Evolutionary conservation across 441 rosid species (phyloP), one percentile per base, ranked within the genome.

Genomic region (Pelargonium fulgidum): DNA sequence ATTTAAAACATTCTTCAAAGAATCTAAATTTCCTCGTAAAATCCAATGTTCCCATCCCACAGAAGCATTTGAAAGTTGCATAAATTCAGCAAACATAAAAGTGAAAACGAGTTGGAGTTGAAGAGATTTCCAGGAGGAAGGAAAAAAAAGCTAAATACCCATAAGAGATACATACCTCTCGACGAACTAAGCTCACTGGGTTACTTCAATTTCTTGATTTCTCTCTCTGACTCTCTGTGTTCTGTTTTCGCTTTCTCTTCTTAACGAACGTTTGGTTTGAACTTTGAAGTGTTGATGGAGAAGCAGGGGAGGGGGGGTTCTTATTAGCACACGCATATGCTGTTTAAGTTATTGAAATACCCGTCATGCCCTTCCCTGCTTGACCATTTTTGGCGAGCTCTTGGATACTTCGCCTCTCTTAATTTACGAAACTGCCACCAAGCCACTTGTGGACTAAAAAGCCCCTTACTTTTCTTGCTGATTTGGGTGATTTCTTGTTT

Each of bases 281-380:
- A n/a, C n/a, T n/a, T n/a, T n/a, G 72, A 22, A 22, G 24, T 22
- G 24, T 22, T 22, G 24, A 22, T 22, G 24, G 24, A 22, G 24
- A 22, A 22, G 24, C 24, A 22, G 24, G 24, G 24, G 24, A 22
- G 24, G 24, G 24, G 24, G 24, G 24, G n/a, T 22, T 22, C 24
- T 22, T 22, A 22, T 22, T 22, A 22, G 24, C 24, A 22, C 1
- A 22, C 24, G 24, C 24, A 22, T 22, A 22, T 22, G 1, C 24
- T 22, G 1, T 69, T 63, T 29, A 63, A 7, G 54, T 62, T 76
- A 68, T 61, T 0, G 52, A 44, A 81, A 69, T 78, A 0, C 74
- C 84, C 0, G 12, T 33, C 56, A 2, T 75, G 13, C 71, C 80
- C 83, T 0, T 67, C 24, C 24, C 24, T 22, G 24, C 24, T 22